Conservation (phyloP, 2,329 filamentous ascomycete genomes). For the Anisogramma anomala region DNA sequence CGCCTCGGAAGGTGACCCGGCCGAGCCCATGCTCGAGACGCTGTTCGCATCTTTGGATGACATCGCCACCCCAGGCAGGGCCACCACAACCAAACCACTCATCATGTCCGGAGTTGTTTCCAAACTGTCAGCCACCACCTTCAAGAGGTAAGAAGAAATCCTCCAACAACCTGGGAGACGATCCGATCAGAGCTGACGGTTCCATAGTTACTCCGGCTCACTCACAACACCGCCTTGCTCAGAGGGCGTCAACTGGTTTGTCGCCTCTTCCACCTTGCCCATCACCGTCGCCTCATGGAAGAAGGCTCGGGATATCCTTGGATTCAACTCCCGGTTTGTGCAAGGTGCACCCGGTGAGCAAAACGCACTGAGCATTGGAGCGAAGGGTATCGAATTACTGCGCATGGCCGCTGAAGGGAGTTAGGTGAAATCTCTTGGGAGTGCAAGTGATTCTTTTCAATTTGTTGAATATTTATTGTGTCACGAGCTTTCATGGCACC, state of each 20-base stretch:
- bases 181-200: not conserved
- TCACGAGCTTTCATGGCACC: too few relatives aligned
- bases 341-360: constrained; percentile 30
- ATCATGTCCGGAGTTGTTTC: constrained; percentile 32
- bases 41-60: constrained; percentile 31
- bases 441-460: too few relatives aligned
- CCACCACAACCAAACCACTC: constrained; percentile 29
- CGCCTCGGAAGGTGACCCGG: constrained; percentile 19
- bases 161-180: not conserved
- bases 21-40: constrained; percentile 31
- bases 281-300: constrained; percentile 28
- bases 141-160: constrained; percentile 25
- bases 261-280: constrained; percentile 30
- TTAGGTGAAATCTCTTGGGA: too few relatives aligned
- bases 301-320: constrained; percentile 31
- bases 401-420: not conserved
- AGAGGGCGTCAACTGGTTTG: constrained; percentile 37
- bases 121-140: constrained; percentile 25
- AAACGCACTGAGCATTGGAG: constrained; percentile 24
- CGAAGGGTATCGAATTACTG: constrained; percentile 1
- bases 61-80: constrained; percentile 32
- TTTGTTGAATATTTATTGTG: too few relatives aligned
- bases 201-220: constrained; percentile 31
- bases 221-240: constrained; percentile 39
- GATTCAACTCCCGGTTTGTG: constrained; percentile 36